These are phyloP conservation scores for Botrytis fabae DNA, from an alignment of 2,329 filamentous ascomycete species.

Conservation along the genomic window DNA sequence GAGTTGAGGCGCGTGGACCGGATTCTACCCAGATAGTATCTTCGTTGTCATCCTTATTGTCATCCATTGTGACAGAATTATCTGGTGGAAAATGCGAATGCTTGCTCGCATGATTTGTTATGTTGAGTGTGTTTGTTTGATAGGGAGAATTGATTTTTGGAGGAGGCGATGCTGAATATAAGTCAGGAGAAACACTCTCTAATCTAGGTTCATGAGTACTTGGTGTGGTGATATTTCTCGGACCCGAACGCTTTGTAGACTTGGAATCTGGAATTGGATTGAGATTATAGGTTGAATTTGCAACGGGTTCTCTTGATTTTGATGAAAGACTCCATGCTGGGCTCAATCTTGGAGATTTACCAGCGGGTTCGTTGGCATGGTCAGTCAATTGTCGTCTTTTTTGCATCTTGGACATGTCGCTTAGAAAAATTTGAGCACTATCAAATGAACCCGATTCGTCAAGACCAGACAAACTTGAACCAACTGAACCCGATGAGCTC, in stretches of 20 bases:
- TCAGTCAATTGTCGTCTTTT: not conserved
- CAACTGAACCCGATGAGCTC: not conserved
- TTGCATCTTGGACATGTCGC: not conserved
- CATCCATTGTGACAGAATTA: not conserved
- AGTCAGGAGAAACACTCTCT: not conserved
- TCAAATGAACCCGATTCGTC: not conserved
- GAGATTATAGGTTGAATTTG: not conserved
- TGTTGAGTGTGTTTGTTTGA: not conserved
- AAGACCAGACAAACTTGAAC: not conserved
- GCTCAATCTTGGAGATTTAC: slow-evolving; percentile 4
- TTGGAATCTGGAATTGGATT: too few relatives aligned
- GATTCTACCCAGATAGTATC: not conserved
- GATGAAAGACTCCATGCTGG: not conserved
- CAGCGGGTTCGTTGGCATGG: not conserved
- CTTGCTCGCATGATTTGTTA: not conserved
- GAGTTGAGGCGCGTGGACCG: not conserved
- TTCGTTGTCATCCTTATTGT: not conserved
- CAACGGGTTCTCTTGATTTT: not conserved
- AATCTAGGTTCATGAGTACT: not conserved
- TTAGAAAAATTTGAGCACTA: not conserved
- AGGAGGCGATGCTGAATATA: not conserved
- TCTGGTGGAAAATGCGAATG: not conserved
- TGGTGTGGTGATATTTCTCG: not conserved
- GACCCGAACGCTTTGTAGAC: not conserved
- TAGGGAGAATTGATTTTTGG: not conserved